Evolutionary conservation across 2,329 filamentous ascomycete genomes (phyloP).

Genomic region (Cytospora paraplurivora): DNA sequence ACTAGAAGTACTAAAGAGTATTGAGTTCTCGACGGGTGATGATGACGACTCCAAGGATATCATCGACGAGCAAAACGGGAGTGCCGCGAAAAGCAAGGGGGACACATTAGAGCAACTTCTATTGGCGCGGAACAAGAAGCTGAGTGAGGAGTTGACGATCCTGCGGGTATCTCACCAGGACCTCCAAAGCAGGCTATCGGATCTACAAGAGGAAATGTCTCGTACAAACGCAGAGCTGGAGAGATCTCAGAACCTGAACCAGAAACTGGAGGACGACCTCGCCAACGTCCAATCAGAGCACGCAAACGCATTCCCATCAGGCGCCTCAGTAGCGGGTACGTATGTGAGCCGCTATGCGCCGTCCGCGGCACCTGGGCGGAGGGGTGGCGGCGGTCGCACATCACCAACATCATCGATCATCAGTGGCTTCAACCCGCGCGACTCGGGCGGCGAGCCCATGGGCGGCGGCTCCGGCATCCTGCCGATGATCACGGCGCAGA

Average conservation of each 20-base stretch:
- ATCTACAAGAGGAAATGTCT: constrained; percentile 81
- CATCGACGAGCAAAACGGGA: constrained; percentile 49
- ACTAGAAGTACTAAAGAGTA: constrained; percentile 94
- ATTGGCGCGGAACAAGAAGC: constrained; percentile 91
- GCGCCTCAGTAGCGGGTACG: constrained; percentile 89
- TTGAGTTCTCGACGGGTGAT: constrained; percentile 91
- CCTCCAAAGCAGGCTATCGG: constrained; percentile 76
- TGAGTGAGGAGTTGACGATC: constrained; percentile 90
- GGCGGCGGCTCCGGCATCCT: constrained; percentile 84
- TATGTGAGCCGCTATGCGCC: constrained; percentile 80
- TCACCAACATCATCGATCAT: constrained; percentile 98
- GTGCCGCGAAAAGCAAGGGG: constrained; percentile 60
- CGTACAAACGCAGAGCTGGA: constrained; percentile 84
- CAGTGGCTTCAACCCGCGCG: constrained; percentile 83
- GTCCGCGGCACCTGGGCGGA: constrained; percentile 59
- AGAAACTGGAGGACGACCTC: constrained; percentile 89
- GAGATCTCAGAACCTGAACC: constrained; percentile 78
- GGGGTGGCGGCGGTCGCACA: constrained; percentile 59
- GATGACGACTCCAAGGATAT: constrained; percentile 62
- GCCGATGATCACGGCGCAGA: constrained; percentile 97
- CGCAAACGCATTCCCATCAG: constrained; percentile 81
- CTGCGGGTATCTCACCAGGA: constrained; percentile 93
- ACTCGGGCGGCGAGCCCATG: constrained; percentile 60
- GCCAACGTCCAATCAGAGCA: constrained; percentile 84
- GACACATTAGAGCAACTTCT: constrained; percentile 90